A percentile compares a stretch with the other conserved stretches of the same genome.
phyloP scores from a whole-genome alignment of 1,139 yeast genomes.

The Magnusiomyces ingens region DNA sequence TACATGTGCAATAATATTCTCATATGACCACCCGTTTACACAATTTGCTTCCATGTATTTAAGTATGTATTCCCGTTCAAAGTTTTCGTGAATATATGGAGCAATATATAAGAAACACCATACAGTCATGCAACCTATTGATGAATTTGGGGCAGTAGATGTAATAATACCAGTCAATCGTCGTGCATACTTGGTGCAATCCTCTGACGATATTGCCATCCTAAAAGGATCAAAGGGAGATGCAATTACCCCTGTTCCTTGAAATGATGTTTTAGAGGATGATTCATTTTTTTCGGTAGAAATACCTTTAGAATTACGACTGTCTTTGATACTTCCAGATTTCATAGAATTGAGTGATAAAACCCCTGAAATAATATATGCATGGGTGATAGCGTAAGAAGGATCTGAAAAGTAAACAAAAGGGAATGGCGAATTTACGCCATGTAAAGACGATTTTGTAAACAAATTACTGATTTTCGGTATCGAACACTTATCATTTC shows the following conservation, averaged over 20 bases:
- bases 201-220: not conserved
- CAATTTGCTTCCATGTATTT: not conserved
- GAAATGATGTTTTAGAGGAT: not conserved
- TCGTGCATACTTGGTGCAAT: constrained; percentile 1
- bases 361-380: not conserved
- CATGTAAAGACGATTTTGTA: not conserved
- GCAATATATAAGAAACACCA: constrained; percentile 1
- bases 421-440: constrained; percentile 2
- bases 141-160: not conserved
- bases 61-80: not conserved
- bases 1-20: not conserved
- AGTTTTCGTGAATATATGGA: not conserved
- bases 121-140: not conserved
- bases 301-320: too few species aligned
- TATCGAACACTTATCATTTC: not conserved
- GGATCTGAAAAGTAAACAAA: constrained; percentile 5
- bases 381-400: not conserved
- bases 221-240: not conserved
- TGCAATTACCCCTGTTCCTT: not conserved
- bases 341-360: not conserved
- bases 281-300: not conserved
- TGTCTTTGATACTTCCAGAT: not conserved
- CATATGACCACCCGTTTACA: not conserved
- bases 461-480: not conserved
- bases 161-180: constrained; percentile 1